These are phyloP conservation scores for Carex arenaria DNA, from an alignment of 202 grass and related monocot species.

Conservation along the genomic window DNA sequence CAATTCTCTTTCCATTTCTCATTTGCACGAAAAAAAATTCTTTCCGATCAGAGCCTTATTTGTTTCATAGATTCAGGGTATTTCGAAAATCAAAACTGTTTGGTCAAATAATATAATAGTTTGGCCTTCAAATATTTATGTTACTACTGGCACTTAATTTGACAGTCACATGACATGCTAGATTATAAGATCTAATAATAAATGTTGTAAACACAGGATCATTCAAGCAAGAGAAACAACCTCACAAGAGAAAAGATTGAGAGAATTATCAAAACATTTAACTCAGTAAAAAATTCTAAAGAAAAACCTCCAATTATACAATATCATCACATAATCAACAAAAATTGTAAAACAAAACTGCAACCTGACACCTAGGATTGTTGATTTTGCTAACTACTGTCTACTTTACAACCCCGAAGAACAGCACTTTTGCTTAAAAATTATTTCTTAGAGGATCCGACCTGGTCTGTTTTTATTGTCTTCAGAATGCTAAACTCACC, in stretches of 20 bases:
- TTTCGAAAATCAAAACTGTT: too few species aligned
- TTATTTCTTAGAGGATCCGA: conserved; percentile 50
- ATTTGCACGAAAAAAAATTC: too few species aligned
- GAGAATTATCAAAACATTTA: neutral
- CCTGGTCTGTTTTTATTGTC: conserved; percentile 16
- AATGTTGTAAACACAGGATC: neutral
- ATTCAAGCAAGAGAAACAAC: neutral
- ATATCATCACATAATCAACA: neutral
- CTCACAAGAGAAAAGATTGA: neutral
- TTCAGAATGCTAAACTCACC: conserved; percentile 69
- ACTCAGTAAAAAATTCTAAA: neutral
- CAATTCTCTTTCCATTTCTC: too few species aligned
- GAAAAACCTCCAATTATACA: neutral
- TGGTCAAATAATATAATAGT: too few species aligned
- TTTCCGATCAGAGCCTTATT: too few species aligned
- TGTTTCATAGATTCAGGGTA: too few species aligned
- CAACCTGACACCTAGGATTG: neutral
- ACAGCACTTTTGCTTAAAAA: neutral
- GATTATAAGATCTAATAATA: neutral
- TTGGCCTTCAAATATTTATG: too few species aligned
- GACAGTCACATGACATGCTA: too few species aligned
- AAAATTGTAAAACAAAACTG: neutral
- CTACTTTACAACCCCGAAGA: neutral
- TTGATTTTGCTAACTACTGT: neutral
- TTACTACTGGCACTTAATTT: too few species aligned